Evolutionary conservation across 140 eudicot genomes (phyloP).

Genomic region (Anethum foeniculum): DNA sequence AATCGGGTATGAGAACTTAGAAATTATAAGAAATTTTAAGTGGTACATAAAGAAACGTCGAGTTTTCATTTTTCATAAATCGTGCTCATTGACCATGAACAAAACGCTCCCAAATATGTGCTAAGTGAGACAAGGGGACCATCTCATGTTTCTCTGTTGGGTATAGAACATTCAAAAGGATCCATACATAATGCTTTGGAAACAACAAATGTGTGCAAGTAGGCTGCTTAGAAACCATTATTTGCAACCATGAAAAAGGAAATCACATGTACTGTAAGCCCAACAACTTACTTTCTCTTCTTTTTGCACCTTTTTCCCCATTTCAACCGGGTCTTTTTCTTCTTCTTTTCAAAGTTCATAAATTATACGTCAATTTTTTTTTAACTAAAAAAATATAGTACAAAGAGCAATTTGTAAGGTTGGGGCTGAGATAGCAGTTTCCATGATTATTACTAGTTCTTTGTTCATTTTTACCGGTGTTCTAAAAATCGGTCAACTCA

Average conservation of each 20-base stretch:
- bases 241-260: background rate
- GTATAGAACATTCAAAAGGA: background rate
- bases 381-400: background rate
- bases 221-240: background rate
- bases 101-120: background rate
- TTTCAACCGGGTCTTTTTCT: background rate
- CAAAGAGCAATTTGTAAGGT: background rate
- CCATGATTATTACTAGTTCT: background rate
- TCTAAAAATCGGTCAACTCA: too few relatives aligned
- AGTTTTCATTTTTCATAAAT: too few relatives aligned
- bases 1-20: too few relatives aligned
- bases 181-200: background rate
- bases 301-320: background rate
- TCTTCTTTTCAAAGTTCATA: background rate
- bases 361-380: background rate
- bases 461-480: background rate
- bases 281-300: conserved; percentile 1
- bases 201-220: background rate
- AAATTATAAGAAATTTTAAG: too few relatives aligned
- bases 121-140: conserved; percentile 7
- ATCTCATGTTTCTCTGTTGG: background rate
- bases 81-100: too few relatives aligned
- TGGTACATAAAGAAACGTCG: too few relatives aligned
- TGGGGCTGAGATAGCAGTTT: background rate
- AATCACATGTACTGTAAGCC: conserved; percentile 3